Evolutionary conservation across 495 filamentous ascomycete genomes (phyloP), one percentile per base, ranked within the genome.

Genomic region (Aspergillus nanangensis): DNA sequence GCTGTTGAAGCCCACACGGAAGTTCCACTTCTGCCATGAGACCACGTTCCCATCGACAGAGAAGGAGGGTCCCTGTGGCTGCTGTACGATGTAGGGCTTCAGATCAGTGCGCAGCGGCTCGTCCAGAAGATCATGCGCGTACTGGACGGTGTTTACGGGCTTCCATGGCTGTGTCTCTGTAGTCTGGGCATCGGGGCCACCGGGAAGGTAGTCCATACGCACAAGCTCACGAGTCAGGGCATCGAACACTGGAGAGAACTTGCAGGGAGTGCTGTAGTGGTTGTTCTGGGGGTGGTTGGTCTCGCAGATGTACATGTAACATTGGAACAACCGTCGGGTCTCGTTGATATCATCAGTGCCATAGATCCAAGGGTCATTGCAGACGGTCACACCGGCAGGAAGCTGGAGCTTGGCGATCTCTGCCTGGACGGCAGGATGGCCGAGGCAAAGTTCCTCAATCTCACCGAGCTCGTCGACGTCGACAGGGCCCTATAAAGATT

Each of bases 31-130:
- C 65, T 86, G 81, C 83, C 83, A 86, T 20, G 57, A 63, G 1
- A 70, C 62, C 3, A 60, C 56, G 50, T 69, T 67, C 1, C 62
- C 66, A 5, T 55, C 41, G 7, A 68, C 61, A 32, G 35, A 63
- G 62, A 93, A 95, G 8, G 83, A 88, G 8, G 81, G 76, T 1
- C 89, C 89, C 49, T 91, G 77, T 0, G 88, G 88, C 54, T 93
- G 89, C 32, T 82, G 65, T 1, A 93, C 80, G 17, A 84, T 79
- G 44, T 90, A 71, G 3, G 89, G 87, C 66, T 92, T 92, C 24
- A 93, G 60, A 57, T 90, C 78, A 36, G 72, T 77, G 22, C 74
- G 64, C 17, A 69, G 33, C 2, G 61, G 55, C 39, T 65, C 60
- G 9, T 61, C 54, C 7, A 69, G 69, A 18, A 73, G 47, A 8